phyloP scores from a whole-genome alignment of 805 yeast genomes.

The Lipomyces lipofer region DNA sequence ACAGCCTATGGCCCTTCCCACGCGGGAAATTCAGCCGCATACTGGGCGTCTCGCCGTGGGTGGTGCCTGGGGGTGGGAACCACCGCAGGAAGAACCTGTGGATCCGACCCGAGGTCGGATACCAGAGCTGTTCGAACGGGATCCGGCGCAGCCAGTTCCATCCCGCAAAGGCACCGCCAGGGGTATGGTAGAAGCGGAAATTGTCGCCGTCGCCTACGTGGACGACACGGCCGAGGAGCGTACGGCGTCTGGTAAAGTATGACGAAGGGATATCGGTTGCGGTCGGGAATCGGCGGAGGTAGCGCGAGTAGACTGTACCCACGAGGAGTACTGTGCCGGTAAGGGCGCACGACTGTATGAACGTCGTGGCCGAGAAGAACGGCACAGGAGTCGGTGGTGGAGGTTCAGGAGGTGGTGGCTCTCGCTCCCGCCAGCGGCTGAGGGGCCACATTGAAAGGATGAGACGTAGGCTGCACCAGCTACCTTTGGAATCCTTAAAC shows the following conservation, averaged over 20 bases:
- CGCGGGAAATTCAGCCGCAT: neutral
- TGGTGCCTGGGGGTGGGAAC: neutral
- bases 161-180: constrained; percentile 84
- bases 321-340: constrained; percentile 10
- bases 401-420: neutral
- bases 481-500: no score
- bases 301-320: constrained; percentile 9
- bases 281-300: constrained; percentile 24
- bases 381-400: neutral
- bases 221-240: constrained; percentile 31
- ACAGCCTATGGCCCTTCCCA: constrained; percentile 38
- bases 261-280: constrained; percentile 25
- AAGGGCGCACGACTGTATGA: neutral
- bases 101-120: neutral
- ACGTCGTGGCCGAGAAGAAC: neutral
- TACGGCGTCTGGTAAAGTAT: neutral
- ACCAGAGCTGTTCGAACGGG: constrained; percentile 46
- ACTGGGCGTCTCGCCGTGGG: no score
- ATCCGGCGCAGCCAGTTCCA: constrained; percentile 87
- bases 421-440: no score
- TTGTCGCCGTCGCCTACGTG: constrained; percentile 56
- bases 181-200: constrained; percentile 87
- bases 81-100: neutral
- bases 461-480: no score
- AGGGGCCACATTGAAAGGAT: no score